Evolutionary conservation across 768 basidiomycete species (phyloP), one percentile per base, ranked within the genome.

Genomic region (Amanita subjunquillea): DNA sequence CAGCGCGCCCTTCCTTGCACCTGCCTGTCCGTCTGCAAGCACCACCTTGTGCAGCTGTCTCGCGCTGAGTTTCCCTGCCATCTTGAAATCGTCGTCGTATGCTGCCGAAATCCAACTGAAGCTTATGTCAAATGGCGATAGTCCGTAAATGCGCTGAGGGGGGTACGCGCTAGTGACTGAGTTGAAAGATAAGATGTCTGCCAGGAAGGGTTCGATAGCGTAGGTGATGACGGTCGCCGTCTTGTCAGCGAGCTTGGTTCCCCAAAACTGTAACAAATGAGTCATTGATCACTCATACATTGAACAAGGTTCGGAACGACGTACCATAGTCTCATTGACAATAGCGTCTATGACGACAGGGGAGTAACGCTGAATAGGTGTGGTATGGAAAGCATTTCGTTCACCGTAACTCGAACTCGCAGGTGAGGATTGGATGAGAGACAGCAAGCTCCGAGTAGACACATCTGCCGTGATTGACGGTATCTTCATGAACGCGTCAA

Each of bases 151-250:
- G 45, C 77, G 73, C 25, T 63, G 62, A 10, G 72, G 72, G 2
- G 78, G 79, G 62, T 72, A 81, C 3, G 80, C 80, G 17, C 76
- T 69, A 0, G 63, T 6, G 23, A 23, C 20, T 7, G 20, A 50
- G 55, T 60, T 62, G 57, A 72, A 65, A 38, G 63, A 63, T 51
- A 72, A 68, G 34, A 73, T 25, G 38, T 56, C 56, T 0, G 74
- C 62, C 1, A 78, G 65, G 68, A 80, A 73, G 0, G 77, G 76
- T 53, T 83, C 78, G 41, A 77, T 69, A 45, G 69, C 72, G 59
- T 80, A 79, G 0, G 71, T 72, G 45, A 74, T 69, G 51, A 69
- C 65, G 0, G 56, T 40, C 7, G 61, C 60, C 17, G 65, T 55
- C 23, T 69, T 55, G 29, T 67, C 55, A 13, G 57, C 59, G 8